Percentiles rank a stretch among this genome's conserved stretches.
These are phyloP conservation scores for Xylaria sp. DNA, from an alignment of 2,329 filamentous ascomycete genomes.

Conservation along the genomic window DNA sequence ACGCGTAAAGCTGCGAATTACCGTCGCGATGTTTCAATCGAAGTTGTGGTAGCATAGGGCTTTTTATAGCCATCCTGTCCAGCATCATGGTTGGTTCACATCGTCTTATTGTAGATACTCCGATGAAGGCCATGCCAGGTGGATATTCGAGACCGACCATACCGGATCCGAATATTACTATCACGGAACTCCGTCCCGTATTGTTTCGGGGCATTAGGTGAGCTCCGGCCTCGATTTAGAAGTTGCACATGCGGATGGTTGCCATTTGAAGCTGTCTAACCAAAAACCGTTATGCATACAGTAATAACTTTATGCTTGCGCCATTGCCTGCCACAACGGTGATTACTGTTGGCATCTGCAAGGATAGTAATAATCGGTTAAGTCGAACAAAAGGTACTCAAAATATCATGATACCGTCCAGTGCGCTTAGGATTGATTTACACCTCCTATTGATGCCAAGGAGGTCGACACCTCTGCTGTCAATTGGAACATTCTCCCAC, in stretches of 20 bases:
- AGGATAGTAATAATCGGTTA: neutral
- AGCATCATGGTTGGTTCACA: neutral
- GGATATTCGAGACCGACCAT: conserved; percentile 12
- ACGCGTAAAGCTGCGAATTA: neutral
- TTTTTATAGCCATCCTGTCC: conserved; percentile 14
- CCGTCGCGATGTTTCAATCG: conserved; percentile 8
- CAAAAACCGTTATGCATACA: neutral
- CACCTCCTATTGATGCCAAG: conserved; percentile 21
- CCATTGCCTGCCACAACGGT: neutral
- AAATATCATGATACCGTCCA: neutral
- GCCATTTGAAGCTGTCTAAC: conserved; percentile 11
- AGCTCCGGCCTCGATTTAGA: conserved; percentile 30
- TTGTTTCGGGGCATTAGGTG: conserved; percentile 22
- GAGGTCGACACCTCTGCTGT: conserved; percentile 4
- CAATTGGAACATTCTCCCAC: neutral
- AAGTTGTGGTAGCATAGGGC: neutral
- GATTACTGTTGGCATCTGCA: conserved; percentile 15
- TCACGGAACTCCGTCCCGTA: conserved; percentile 18
- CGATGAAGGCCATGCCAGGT: neutral
- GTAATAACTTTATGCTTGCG: neutral
- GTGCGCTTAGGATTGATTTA: neutral
- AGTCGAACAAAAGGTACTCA: neutral
- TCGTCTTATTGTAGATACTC: neutral
- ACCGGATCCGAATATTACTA: conserved; percentile 28
- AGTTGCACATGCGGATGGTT: neutral